Conservation (phyloP, 805 yeast genomes). For the Wickerhamomyces subpelliculosus region DNA sequence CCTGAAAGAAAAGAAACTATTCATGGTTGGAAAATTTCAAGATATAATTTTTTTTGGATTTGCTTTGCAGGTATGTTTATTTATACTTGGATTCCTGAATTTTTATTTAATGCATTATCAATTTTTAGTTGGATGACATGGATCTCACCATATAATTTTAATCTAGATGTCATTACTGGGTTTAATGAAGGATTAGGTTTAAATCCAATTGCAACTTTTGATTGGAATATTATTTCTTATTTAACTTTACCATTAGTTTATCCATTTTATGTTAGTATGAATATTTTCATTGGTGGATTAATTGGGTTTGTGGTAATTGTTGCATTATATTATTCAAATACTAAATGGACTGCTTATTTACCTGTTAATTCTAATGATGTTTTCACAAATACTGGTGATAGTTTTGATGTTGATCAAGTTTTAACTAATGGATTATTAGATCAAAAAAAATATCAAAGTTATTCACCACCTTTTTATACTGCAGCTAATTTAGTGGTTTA, state of each 20-base stretch:
- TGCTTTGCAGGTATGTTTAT: slow-evolving; percentile 28
- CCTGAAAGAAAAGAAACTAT: slow-evolving; percentile 26
- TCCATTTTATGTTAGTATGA: slow-evolving; percentile 35
- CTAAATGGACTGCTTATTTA: slow-evolving; percentile 30
- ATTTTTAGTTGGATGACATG: slow-evolving; percentile 51
- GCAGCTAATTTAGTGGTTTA: slow-evolving; percentile 56
- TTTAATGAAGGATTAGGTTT: slow-evolving; percentile 38
- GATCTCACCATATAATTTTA: slow-evolving; percentile 45
- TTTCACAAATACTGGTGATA: slow-evolving; percentile 43
- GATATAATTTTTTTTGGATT: slow-evolving; percentile 28
- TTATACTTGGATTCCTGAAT: slow-evolving; percentile 41
- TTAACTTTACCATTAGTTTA: slow-evolving; percentile 34
- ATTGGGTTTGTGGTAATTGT: slow-evolving; percentile 27
- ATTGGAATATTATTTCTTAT: slow-evolving; percentile 40
- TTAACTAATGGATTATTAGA: slow-evolving; percentile 42
- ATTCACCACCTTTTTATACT: slow-evolving; percentile 60
- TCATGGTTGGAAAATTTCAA: slow-evolving; percentile 27
- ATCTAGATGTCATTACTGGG: slow-evolving; percentile 44
- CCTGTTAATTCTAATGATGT: slow-evolving; percentile 45
- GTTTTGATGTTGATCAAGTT: slow-evolving; percentile 40
- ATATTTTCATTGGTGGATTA: slow-evolving; percentile 27
- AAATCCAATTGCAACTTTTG: slow-evolving; percentile 47
- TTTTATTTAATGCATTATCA: slow-evolving; percentile 34
- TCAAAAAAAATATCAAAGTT: slow-evolving; percentile 36
- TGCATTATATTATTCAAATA: slow-evolving; percentile 34